Evolutionary conservation across 768 basidiomycete species (phyloP).

Genomic region (Russula lepida): DNA sequence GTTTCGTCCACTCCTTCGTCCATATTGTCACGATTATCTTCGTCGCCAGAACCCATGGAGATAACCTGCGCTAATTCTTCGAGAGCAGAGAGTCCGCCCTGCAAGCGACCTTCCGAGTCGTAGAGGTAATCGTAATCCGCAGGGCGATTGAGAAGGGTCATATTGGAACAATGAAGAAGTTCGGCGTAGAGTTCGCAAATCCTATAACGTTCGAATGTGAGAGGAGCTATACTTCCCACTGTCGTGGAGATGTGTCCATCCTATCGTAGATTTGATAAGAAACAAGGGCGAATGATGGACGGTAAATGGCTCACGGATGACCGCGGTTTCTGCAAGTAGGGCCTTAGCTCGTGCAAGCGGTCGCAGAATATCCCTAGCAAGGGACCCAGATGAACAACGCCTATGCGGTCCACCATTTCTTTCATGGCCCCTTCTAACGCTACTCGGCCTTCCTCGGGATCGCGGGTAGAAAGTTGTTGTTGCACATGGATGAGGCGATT

Average conservation of each 20-base stretch:
- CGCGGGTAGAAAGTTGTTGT: constrained; percentile 48
- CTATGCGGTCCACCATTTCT: constrained; percentile 78
- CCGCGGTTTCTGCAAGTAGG: constrained; percentile 61
- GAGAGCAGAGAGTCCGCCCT: constrained; percentile 77
- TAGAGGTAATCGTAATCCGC: constrained; percentile 62
- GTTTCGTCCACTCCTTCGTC: constrained; percentile 53
- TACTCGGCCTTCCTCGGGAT: constrained; percentile 52
- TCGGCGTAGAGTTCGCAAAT: constrained; percentile 97
- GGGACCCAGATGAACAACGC: constrained; percentile 84
- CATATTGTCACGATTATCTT: constrained; percentile 45
- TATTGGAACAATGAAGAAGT: constrained; percentile 94
- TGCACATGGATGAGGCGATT: constrained; percentile 85
- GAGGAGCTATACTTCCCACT: constrained; percentile 62
- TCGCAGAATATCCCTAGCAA: constrained; percentile 69
- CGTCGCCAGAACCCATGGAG: constrained; percentile 49
- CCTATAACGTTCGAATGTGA: constrained; percentile 92
- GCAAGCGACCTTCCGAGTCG: constrained; percentile 73
- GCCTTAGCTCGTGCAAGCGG: constrained; percentile 58
- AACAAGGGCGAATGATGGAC: background rate
- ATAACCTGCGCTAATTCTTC: constrained; percentile 86
- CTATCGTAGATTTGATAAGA: constrained; percentile 32
- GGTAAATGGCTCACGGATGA: constrained; percentile 51
- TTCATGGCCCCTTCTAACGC: constrained; percentile 63
- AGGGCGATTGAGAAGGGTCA: constrained; percentile 87
- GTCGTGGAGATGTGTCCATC: constrained; percentile 63